phyloP scores from a whole-genome alignment of 371 early-diverging fungal genomes.

The Mortierella sp. region DNA sequence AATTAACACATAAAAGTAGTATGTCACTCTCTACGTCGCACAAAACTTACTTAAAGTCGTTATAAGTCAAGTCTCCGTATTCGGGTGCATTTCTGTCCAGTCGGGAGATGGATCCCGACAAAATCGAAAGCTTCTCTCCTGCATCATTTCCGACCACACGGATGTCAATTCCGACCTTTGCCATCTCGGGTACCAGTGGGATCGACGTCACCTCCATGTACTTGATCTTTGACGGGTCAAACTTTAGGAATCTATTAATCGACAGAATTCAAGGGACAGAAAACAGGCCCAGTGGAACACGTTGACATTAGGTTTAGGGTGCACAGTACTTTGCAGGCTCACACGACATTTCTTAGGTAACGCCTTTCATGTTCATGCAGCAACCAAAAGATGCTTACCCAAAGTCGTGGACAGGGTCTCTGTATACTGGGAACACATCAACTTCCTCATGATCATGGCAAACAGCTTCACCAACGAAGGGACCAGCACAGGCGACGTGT shows the following conservation, averaged over 20 bases:
- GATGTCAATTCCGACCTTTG: slow-evolving; percentile 92
- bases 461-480: slow-evolving; percentile 89
- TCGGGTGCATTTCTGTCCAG: slow-evolving; percentile 88
- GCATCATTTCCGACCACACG: slow-evolving; percentile 96
- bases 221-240: slow-evolving; percentile 78
- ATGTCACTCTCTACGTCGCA: no score
- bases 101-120: slow-evolving; percentile 89
- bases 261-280: neutral
- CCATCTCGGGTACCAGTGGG: slow-evolving; percentile 81
- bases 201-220: slow-evolving; percentile 88
- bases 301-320: no score
- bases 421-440: slow-evolving; percentile 86
- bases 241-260: slow-evolving; percentile 63
- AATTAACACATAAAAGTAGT: no score
- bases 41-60: slow-evolving; percentile 67
- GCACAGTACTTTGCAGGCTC: neutral
- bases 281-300: neutral
- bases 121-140: slow-evolving; percentile 91
- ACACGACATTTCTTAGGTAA: slow-evolving; percentile 5
- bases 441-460: slow-evolving; percentile 95
- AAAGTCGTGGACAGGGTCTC: slow-evolving; percentile 86
- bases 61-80: slow-evolving; percentile 75
- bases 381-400: slow-evolving; percentile 59
- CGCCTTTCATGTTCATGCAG: neutral
- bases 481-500: slow-evolving; percentile 93